A percentile compares a stretch with the other conserved stretches of the same genome.
Conservation (phyloP, 139 green algal genomes). For the Klebsormidium nitens region DNA sequence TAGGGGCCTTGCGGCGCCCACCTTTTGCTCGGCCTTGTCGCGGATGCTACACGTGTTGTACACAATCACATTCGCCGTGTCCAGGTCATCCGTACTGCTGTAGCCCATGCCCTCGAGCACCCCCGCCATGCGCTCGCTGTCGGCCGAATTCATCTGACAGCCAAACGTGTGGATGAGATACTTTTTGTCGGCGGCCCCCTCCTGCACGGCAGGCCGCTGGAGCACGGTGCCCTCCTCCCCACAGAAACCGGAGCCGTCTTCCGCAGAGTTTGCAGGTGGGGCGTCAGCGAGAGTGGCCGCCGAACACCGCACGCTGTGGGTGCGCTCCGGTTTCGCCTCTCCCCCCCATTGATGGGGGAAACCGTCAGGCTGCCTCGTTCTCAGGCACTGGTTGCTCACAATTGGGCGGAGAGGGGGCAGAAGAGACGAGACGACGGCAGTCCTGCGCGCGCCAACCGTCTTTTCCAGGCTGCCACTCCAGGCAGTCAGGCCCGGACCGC, state of each 20-base stretch:
- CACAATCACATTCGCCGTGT: conserved; percentile 84
- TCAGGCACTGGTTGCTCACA: too few species aligned
- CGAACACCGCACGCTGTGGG: too few species aligned
- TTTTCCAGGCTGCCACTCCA: too few species aligned
- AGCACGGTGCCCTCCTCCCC: conserved; percentile 30
- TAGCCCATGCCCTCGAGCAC: conserved; percentile 83
- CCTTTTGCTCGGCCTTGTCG: conserved; percentile 94
- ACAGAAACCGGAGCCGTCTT: conserved; percentile 35
- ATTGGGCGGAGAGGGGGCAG: too few species aligned
- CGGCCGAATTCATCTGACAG: conserved; percentile 96
- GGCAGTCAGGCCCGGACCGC: too few species aligned
- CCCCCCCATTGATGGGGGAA: too few species aligned
- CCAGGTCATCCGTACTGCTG: conserved; percentile 59
- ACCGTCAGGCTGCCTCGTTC: too few species aligned
- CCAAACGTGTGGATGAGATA: conserved; percentile 94
- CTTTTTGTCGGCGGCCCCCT: conserved; percentile 44
- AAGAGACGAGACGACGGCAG: too few species aligned
- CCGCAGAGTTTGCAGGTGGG: too few species aligned
- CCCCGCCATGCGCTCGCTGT: conserved; percentile 93
- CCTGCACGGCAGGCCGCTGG: background rate
- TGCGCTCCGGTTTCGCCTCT: too few species aligned
- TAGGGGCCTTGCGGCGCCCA: conserved; percentile 48
- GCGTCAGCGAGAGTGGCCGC: too few species aligned
- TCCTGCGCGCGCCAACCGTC: too few species aligned
- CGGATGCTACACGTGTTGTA: conserved; percentile 98